These are phyloP conservation scores for Penicillium angulare DNA, from an alignment of 495 filamentous ascomycete species.

Conservation along the genomic window DNA sequence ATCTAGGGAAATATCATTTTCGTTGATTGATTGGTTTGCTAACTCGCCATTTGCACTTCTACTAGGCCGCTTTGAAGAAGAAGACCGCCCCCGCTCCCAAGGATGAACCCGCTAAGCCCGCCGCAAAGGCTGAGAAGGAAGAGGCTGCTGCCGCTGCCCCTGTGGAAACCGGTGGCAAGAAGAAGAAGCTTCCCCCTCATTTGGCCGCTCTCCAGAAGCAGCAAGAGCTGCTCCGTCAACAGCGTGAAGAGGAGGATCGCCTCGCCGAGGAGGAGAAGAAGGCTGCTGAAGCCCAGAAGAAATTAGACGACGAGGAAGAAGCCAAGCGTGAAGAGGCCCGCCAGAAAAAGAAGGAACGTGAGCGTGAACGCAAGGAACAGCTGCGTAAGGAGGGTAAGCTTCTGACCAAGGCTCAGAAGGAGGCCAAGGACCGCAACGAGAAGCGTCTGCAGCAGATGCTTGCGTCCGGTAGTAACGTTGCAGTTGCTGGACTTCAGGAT, in stretches of 20 bases:
- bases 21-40: neutral
- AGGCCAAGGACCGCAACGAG: slow-evolving; percentile 79
- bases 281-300: slow-evolving; percentile 66
- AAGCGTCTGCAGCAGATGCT: slow-evolving; percentile 93
- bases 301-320: slow-evolving; percentile 69
- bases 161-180: slow-evolving; percentile 63
- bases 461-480: slow-evolving; percentile 73
- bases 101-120: slow-evolving; percentile 33
- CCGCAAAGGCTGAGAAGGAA: slow-evolving; percentile 42
- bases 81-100: slow-evolving; percentile 41
- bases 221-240: slow-evolving; percentile 74
- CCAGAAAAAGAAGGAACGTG: slow-evolving; percentile 85
- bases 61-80: slow-evolving; percentile 64
- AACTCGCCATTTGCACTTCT: neutral
- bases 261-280: slow-evolving; percentile 70
- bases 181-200: slow-evolving; percentile 85
- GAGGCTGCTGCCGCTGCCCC: slow-evolving; percentile 34
- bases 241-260: slow-evolving; percentile 74
- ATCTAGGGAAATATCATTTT: neutral
- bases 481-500: slow-evolving; percentile 68
- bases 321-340: slow-evolving; percentile 71
- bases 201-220: slow-evolving; percentile 84
- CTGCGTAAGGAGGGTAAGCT: slow-evolving; percentile 94
- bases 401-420: slow-evolving; percentile 89
- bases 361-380: slow-evolving; percentile 93